These are phyloP conservation scores for Geosiphon pyriformis DNA, from an alignment of 192 early-diverging fungal species.

Conservation along the genomic window DNA sequence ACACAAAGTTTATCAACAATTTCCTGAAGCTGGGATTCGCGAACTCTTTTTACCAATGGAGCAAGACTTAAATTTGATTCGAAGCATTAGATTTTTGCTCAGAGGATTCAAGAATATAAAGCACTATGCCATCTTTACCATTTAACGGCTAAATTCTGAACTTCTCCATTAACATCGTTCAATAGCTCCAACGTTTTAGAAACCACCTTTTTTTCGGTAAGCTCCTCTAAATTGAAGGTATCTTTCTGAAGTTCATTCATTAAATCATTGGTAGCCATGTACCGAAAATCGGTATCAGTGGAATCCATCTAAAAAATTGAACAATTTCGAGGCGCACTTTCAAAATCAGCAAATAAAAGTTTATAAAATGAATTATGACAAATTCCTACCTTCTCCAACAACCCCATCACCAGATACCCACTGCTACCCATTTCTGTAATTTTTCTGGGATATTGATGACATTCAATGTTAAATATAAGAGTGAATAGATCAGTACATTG, in stretches of 20 bases:
- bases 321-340: background rate
- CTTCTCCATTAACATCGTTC: slow-evolving; percentile 79
- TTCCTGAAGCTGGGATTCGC: slow-evolving; percentile 60
- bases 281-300: slow-evolving; percentile 78
- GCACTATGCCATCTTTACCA: slow-evolving; percentile 41
- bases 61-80: slow-evolving; percentile 48
- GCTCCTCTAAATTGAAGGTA: slow-evolving; percentile 47
- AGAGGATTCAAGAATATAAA: background rate
- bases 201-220: slow-evolving; percentile 62
- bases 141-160: slow-evolving; percentile 75
- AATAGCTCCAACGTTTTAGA: slow-evolving; percentile 50
- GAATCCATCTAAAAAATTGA: slow-evolving; percentile 43
- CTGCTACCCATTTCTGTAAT: background rate
- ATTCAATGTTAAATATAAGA: too few relatives aligned
- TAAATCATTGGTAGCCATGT: slow-evolving; percentile 80
- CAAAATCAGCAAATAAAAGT: background rate
- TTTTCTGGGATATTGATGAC: too few relatives aligned
- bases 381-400: slow-evolving; percentile 13
- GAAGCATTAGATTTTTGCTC: background rate
- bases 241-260: slow-evolving; percentile 65
- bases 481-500: too few relatives aligned
- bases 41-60: slow-evolving; percentile 70
- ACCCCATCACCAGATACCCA: slow-evolving; percentile 1
- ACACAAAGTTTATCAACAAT: slow-evolving; percentile 66
- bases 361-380: background rate